Conservation (phyloP, 345 rosid species). For the Moringa oleifera region DNA sequence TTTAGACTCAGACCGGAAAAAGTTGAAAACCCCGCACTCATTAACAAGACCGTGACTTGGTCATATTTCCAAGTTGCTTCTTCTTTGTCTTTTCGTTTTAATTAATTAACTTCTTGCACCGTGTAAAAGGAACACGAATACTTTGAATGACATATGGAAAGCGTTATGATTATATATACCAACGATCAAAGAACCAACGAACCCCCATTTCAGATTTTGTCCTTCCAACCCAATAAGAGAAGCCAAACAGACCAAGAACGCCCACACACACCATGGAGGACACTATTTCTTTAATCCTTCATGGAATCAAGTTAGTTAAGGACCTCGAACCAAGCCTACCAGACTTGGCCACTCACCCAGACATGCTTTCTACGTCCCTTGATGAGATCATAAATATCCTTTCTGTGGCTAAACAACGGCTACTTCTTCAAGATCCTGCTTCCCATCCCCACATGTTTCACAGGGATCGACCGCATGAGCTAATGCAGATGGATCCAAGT, state of each 20-base stretch:
- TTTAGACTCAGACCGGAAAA: not conserved
- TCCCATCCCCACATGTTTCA: constrained; percentile 8
- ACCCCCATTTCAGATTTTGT: no score
- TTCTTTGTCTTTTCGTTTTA: no score
- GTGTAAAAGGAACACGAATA: not conserved
- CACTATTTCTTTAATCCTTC: constrained; percentile 32
- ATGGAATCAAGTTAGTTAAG: constrained; percentile 41
- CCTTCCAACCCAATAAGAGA: no score
- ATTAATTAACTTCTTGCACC: not conserved
- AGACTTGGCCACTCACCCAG: constrained; percentile 24
- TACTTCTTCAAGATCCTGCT: constrained; percentile 12
- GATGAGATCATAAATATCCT: constrained; percentile 36
- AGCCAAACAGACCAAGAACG: not conserved
- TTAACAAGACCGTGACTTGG: not conserved
- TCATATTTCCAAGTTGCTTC: no score
- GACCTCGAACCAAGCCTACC: constrained; percentile 46
- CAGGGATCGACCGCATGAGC: constrained; percentile 21
- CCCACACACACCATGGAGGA: constrained; percentile 28
- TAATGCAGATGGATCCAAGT: constrained; percentile 23
- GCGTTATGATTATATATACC: no score
- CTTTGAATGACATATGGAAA: not conserved
- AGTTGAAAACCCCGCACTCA: not conserved
- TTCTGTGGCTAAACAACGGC: constrained; percentile 25
- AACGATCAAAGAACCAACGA: no score
- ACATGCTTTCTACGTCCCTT: constrained; percentile 27